These are phyloP conservation scores for Tetrahymena thermophila DNA, from an alignment of 73 alveolate species.

Conservation along the genomic window DNA sequence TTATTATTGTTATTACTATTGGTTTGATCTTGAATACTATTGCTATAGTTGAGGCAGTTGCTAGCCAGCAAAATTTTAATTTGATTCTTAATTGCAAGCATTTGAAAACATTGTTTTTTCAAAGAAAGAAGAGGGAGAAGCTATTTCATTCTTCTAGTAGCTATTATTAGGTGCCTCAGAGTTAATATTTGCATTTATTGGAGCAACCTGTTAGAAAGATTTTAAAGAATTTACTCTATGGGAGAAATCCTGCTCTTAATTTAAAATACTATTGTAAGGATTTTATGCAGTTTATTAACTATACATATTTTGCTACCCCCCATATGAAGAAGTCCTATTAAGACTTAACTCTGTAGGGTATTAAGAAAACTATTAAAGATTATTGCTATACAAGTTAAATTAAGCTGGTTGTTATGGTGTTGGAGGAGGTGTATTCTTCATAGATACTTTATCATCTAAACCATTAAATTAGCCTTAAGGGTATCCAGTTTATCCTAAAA, in stretches of 20 bases:
- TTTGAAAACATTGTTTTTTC: neutral
- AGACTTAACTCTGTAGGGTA: neutral
- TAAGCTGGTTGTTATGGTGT: neutral
- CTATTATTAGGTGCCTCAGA: neutral
- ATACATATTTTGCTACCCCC: neutral
- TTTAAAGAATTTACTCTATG: neutral
- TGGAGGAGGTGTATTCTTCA: neutral
- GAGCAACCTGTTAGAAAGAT: neutral
- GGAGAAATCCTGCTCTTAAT: neutral
- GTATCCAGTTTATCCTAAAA: neutral
- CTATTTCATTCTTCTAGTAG: neutral
- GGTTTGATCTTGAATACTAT: neutral
- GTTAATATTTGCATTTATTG: neutral
- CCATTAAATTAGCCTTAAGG: neutral
- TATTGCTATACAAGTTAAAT: neutral
- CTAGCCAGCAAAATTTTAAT: neutral
- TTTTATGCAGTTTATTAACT: neutral
- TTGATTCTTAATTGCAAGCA: neutral
- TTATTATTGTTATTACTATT: too few species aligned
- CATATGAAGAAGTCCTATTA: neutral
- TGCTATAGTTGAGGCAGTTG: neutral
- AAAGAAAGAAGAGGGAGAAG: neutral
- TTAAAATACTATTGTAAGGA: neutral
- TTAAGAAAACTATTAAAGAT: neutral
- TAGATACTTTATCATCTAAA: neutral